phyloP scores from a whole-genome alignment of 2,329 filamentous ascomycete genomes.

The Colletotrichum tofieldiae region DNA sequence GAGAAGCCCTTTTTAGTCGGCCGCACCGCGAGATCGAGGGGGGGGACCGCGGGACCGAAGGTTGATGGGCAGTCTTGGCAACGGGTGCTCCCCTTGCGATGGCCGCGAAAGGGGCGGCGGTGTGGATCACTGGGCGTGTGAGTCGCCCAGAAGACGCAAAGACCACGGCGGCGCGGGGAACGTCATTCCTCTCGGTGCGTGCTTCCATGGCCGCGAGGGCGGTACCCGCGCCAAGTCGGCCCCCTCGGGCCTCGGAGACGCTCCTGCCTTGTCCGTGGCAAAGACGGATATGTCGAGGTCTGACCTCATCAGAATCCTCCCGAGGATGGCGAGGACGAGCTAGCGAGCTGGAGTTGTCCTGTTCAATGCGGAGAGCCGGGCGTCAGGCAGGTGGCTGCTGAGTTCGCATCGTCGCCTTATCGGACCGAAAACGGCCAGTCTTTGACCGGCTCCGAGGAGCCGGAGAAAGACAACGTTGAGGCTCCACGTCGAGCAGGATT shows the following conservation, averaged over 20 bases:
- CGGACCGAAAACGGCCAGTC: slow-evolving; percentile 28
- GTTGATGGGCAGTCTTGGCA: slow-evolving; percentile 27
- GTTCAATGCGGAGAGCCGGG: not conserved
- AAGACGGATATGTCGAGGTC: slow-evolving; percentile 22
- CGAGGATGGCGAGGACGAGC: not conserved
- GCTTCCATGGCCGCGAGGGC: not conserved
- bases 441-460: slow-evolving; percentile 16
- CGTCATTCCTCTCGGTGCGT: not conserved
- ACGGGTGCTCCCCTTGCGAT: slow-evolving; percentile 6
- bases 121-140: slow-evolving; percentile 18
- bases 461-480: not conserved
- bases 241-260: not conserved
- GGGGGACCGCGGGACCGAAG: slow-evolving; percentile 27
- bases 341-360: not conserved
- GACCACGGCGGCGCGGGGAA: slow-evolving; percentile 25
- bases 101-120: slow-evolving; percentile 14
- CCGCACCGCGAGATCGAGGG: slow-evolving; percentile 4
- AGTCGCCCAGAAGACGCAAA: slow-evolving; percentile 6
- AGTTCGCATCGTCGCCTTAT: not conserved
- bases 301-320: not conserved
- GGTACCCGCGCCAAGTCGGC: slow-evolving; percentile 19
- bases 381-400: slow-evolving; percentile 1
- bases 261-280: not conserved
- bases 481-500: not conserved
- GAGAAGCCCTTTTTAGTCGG: not conserved